These are phyloP conservation scores for Juglanconis sp. DNA, from an alignment of 2,329 filamentous ascomycete species.

Conservation along the genomic window DNA sequence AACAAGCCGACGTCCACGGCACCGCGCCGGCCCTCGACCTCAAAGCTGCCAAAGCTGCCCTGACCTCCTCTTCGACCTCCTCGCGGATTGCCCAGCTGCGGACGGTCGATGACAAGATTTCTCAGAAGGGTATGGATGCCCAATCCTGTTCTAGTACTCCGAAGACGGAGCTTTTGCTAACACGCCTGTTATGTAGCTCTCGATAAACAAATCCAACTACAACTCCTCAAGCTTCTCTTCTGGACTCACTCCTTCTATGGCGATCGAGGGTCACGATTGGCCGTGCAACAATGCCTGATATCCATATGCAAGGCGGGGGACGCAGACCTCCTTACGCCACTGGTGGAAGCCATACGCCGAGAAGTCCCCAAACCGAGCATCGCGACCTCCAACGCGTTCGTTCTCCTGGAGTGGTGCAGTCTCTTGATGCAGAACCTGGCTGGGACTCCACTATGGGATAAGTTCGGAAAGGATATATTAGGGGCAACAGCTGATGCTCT, in stretches of 20 bases:
- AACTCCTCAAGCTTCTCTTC: conserved; percentile 72
- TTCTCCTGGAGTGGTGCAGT: conserved; percentile 86
- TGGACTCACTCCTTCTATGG: conserved; percentile 83
- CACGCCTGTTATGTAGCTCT: conserved; percentile 35
- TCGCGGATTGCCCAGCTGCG: conserved; percentile 53
- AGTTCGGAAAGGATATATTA: conserved; percentile 63
- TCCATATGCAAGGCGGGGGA: conserved; percentile 57
- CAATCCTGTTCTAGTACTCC: neutral
- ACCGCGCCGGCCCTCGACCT: conserved; percentile 46
- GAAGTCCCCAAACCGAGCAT: conserved; percentile 77
- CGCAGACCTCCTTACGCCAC: conserved; percentile 56
- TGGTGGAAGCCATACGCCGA: conserved; percentile 64
- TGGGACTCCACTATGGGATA: conserved; percentile 59
- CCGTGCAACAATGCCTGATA: conserved; percentile 76
- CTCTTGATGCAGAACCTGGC: conserved; percentile 71
- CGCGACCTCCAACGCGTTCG: conserved; percentile 77
- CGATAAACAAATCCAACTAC: conserved; percentile 46
- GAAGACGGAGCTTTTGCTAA: conserved; percentile 7
- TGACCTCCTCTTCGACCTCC: conserved; percentile 62
- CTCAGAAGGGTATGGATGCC: conserved; percentile 46
- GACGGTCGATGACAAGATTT: conserved; percentile 54
- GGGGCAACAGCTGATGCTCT: conserved; percentile 68
- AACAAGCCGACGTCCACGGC: conserved; percentile 40
- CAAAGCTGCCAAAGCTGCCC: conserved; percentile 43
- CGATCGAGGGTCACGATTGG: conserved; percentile 79